Evolutionary conservation across 371 early-diverging fungal species (phyloP), one percentile per base, ranked within the genome.

Genomic region (Mortierella sp.): DNA sequence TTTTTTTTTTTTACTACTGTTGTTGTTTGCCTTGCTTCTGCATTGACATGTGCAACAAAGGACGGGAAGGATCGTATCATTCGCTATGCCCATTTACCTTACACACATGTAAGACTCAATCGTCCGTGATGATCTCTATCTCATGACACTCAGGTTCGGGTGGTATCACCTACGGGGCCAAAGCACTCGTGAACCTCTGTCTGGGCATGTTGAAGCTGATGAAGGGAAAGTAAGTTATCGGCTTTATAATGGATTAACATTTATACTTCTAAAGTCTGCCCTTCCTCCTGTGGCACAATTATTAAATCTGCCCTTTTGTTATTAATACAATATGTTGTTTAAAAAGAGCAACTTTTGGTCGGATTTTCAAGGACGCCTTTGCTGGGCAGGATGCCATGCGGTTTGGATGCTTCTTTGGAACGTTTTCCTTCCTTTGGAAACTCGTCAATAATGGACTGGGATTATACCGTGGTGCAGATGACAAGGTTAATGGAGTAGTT

Each of bases 351-450:
- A 70, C 83, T 2, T 59, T 86, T 27, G 58, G 63, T 4, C 43
- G 63, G 32, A 79, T 83, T 21, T 51, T 86, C 21, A 66, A 72
- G 51, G 82, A 81, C 8, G 83, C 87, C 0, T 86, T 87, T 52
- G 80, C 78, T 50, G 85, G 86, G 37, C 72, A 70, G 17, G 87
- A 85, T 46, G 79, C 83, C 28, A 9, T 86, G 32, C 89, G 92
- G 21, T 92, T 91, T 71, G 93, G 87, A 34, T 81, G 81, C 44
- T 89, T 89, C 86, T 84, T 92, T 82, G 93, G 92, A 5, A 80
- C 80, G 39, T 93, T 92, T 76, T 84, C 92, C 26, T 84, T 92
- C 37, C 60, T 90, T 14, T 93, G 91, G 91, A 92, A 92, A 64
- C 80, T 88, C 8, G 80, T 92, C 62, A 89, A 88, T 67, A 92